Evolutionary conservation across 768 basidiomycete species (phyloP), one percentile per base, ranked within the genome.

Genomic region (Lactarius sanguifluus): DNA sequence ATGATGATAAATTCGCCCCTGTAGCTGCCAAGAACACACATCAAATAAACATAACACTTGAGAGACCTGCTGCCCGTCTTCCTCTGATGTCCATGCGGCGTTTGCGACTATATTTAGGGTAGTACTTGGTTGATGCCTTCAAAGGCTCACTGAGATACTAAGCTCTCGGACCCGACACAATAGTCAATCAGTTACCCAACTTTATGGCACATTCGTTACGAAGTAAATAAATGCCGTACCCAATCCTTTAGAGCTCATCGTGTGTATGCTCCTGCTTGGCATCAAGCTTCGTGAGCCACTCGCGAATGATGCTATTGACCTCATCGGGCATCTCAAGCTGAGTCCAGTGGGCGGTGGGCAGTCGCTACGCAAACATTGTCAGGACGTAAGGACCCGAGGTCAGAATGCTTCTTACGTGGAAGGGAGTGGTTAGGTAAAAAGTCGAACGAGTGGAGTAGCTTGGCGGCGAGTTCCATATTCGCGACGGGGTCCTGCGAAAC

Each of bases 261-360:
- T 18, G 64, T 28, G 30, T 10, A 38, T 50, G 63, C 38, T 45
- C 47, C 28, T 36, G 57, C 34, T 67, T 59, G 41, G 25, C 32
- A 64, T 60, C 52, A 56, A 70, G 62, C 54, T 64, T 57, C 5
- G 71, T 67, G 54, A 91, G 77, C 87, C 89, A 90, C 41, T 79
- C 73, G 20, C 79, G 77, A 61, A 87, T 76, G 56, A 82, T 75
- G 0, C 64, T 57, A 68, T 90, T 91, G 73, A 86, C 82, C 52
- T 76, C 75, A 1, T 75, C 62, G 0, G 88, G 84, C 65, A 80
- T 73, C 73, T 91, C 89, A 23, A 90, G 76, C 43, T 90, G 89
- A 9, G 82, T 78, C 88, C 89, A 90, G 73, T 91, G 89, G 5
- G 85, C 82, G 0, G 84, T 84, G 8, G 76, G 72, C 63, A 89